A percentile compares a stretch with the other conserved stretches of the same genome.
phyloP scores from a whole-genome alignment of 2,329 filamentous ascomycete genomes.

The Stachybotrys elegans region DNA sequence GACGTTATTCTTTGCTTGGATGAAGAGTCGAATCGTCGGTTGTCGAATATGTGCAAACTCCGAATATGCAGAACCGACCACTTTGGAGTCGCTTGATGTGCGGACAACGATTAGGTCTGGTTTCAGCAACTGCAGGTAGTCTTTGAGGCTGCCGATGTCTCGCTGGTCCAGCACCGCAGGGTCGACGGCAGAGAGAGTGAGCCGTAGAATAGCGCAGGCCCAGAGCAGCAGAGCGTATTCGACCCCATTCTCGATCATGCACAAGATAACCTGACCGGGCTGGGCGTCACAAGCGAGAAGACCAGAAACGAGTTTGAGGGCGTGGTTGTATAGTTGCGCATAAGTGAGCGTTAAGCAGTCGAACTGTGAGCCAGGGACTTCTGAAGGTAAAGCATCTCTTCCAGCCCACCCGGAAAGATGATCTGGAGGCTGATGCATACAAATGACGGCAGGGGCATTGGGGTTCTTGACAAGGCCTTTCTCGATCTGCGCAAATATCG shows the following conservation, averaged over 20 bases:
- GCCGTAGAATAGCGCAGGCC: background rate
- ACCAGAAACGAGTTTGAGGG: background rate
- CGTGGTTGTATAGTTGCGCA: background rate
- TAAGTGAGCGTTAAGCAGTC: background rate
- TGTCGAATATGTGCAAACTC: no score
- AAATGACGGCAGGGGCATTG: no score
- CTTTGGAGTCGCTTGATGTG: background rate
- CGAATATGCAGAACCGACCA: background rate
- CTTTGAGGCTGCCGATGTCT: background rate
- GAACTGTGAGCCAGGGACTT: no score
- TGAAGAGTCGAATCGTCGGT: no score
- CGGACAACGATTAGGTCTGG: background rate
- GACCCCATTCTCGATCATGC: background rate
- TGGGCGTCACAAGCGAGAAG: background rate
- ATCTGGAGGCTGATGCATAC: no score
- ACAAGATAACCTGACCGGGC: background rate
- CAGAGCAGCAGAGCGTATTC: background rate
- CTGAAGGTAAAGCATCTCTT: no score
- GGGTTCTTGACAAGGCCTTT: no score
- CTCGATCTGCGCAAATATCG: no score
- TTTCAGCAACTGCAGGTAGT: background rate
- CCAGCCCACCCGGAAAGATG: no score
- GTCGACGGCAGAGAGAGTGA: background rate
- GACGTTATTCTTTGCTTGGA: background rate
- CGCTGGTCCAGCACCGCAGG: background rate